These are phyloP conservation scores for Penicillium sp. DNA, from an alignment of 2,329 filamentous ascomycete genomes.

Conservation along the genomic window DNA sequence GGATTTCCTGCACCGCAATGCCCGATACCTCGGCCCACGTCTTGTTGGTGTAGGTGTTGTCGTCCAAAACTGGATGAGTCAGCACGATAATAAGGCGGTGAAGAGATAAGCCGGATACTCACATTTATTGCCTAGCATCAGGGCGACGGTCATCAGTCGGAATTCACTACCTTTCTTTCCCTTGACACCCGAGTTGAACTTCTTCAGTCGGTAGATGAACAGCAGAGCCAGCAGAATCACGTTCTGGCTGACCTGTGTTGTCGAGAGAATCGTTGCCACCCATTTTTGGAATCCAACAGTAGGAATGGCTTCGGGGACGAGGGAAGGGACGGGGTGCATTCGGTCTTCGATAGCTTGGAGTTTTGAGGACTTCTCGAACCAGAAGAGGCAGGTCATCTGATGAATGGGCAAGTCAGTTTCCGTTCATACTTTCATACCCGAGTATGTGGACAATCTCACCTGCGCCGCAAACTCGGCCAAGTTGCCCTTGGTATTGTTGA, in stretches of 20 bases:
- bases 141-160: constrained; percentile 82
- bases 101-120: constrained; percentile 36
- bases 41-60: constrained; percentile 99
- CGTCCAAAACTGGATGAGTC: constrained; percentile 70
- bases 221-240: constrained; percentile 86
- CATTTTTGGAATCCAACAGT: constrained; percentile 84
- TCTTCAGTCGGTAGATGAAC: constrained; percentile 92
- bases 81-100: constrained; percentile 20
- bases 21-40: constrained; percentile 98
- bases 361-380: constrained; percentile 88
- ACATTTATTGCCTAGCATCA: constrained; percentile 99
- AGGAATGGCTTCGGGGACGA: constrained; percentile 72
- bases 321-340: constrained; percentile 47
- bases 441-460: constrained; percentile 46
- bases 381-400: constrained; percentile 93
- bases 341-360: constrained; percentile 69
- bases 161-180: constrained; percentile 94
- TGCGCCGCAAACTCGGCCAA: constrained; percentile 80
- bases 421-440: neutral
- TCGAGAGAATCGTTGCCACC: constrained; percentile 85
- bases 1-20: constrained; percentile 90
- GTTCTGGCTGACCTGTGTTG: constrained; percentile 94
- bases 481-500: constrained; percentile 72
- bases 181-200: constrained; percentile 81
- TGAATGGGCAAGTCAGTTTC: constrained; percentile 1